Percentiles rank a stretch among this genome's conserved stretches.
These are phyloP conservation scores for Saraca asoca DNA, from an alignment of 331 rosid genomes.

Conservation along the genomic window DNA sequence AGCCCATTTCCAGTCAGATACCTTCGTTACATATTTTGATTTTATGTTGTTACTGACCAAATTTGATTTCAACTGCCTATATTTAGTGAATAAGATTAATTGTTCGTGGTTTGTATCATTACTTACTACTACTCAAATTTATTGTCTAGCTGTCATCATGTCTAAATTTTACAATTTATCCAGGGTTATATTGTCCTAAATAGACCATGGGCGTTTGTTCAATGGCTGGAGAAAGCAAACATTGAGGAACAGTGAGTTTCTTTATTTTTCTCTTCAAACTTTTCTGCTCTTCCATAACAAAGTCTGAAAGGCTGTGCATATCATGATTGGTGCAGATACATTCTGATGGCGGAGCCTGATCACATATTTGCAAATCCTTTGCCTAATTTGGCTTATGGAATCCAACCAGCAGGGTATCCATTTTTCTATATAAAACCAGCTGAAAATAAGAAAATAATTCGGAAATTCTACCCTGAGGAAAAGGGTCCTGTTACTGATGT, in stretches of 20 bases:
- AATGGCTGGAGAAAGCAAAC: slow-evolving; percentile 81
- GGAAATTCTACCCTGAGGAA: slow-evolving; percentile 71
- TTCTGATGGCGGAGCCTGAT: slow-evolving; percentile 94
- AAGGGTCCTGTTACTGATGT: slow-evolving; percentile 71
- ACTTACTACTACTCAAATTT: slow-evolving; percentile 1
- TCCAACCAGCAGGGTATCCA: slow-evolving; percentile 65
- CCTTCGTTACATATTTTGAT: not conserved
- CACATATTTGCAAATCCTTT: slow-evolving; percentile 73
- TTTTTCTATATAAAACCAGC: slow-evolving; percentile 82
- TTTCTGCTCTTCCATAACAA: slow-evolving; percentile 28
- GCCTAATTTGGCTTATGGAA: slow-evolving; percentile 70
- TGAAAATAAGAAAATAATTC: slow-evolving; percentile 59
- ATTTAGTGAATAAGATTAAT: not conserved
- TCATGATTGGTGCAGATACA: slow-evolving; percentile 69
- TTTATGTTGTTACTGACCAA: not conserved
- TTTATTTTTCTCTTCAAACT: slow-evolving; percentile 1
- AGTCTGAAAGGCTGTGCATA: slow-evolving; percentile 31
- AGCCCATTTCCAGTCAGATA: too few relatives aligned
- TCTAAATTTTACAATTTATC: slow-evolving; percentile 22
- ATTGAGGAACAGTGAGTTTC: slow-evolving; percentile 71
- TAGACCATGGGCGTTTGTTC: slow-evolving; percentile 95
- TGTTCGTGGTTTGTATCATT: slow-evolving; percentile 9
- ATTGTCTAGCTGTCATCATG: not conserved
- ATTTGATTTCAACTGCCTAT: not conserved
- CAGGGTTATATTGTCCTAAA: slow-evolving; percentile 86